These are phyloP conservation scores for Ceratocystis variospora DNA, from an alignment of 2,329 filamentous ascomycete genomes.

Conservation along the genomic window DNA sequence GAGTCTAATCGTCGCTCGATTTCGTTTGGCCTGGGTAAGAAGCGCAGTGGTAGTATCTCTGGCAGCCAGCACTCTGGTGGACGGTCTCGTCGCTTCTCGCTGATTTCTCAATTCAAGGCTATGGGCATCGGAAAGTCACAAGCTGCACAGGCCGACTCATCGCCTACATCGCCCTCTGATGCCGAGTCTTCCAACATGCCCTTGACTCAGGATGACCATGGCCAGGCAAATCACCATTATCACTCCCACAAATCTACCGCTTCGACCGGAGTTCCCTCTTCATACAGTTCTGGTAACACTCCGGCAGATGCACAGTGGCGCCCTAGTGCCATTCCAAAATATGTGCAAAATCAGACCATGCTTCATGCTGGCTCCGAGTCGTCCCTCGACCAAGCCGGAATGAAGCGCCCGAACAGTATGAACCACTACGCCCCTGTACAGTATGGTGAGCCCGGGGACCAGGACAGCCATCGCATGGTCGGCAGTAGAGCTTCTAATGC, in stretches of 20 bases:
- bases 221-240: background rate
- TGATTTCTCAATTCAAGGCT: constrained; percentile 47
- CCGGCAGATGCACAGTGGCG: constrained; percentile 12
- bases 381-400: constrained; percentile 32
- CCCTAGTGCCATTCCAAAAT: constrained; percentile 31
- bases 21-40: constrained; percentile 54
- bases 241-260: constrained; percentile 15
- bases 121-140: constrained; percentile 43
- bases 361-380: constrained; percentile 41
- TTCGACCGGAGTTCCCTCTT: constrained; percentile 13
- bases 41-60: constrained; percentile 51
- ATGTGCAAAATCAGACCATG: constrained; percentile 33
- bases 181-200: constrained; percentile 39
- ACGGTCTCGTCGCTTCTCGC: constrained; percentile 54
- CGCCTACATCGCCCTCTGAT: constrained; percentile 34
- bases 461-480: constrained; percentile 29
- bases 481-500: constrained; percentile 22
- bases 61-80: constrained; percentile 44
- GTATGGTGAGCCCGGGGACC: constrained; percentile 29
- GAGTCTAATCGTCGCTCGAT: constrained; percentile 61
- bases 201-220: constrained; percentile 34
- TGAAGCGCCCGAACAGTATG: constrained; percentile 23
- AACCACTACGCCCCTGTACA: constrained; percentile 32
- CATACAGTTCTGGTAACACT: background rate
- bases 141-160: constrained; percentile 26